These are phyloP conservation scores for Salix arbutifolia DNA, from an alignment of 345 rosid species.

Conservation along the genomic window DNA sequence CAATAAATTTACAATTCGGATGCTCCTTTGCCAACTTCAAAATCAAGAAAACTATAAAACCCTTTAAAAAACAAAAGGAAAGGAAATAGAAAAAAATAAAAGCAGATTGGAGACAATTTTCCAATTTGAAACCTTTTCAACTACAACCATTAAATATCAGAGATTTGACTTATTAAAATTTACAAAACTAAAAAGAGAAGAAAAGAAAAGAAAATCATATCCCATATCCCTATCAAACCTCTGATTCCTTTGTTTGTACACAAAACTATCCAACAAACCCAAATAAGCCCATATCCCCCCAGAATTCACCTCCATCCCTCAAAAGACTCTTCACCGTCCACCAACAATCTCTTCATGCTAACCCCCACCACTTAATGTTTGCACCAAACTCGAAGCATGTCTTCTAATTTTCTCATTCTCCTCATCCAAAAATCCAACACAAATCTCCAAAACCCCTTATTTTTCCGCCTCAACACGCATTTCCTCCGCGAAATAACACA, in stretches of 20 bases:
- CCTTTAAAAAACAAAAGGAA: neutral
- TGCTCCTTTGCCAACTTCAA: neutral
- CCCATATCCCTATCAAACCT: conserved; percentile 26
- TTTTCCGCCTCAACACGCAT: conserved; percentile 41
- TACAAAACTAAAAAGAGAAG: conserved; percentile 36
- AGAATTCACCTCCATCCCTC: conserved; percentile 39
- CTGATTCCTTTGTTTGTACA: conserved; percentile 49
- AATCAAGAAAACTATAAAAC: neutral
- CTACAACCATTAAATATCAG: conserved; percentile 23
- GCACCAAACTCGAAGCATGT: conserved; percentile 61
- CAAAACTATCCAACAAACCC: conserved; percentile 34
- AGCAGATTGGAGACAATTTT: neutral
- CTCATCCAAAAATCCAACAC: conserved; percentile 57
- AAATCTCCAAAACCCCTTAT: conserved; percentile 61
- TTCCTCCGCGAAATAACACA: conserved; percentile 54
- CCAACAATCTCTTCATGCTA: conserved; percentile 12
- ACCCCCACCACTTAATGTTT: conserved; percentile 45
- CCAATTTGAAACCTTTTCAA: conserved; percentile 24
- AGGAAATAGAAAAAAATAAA: neutral
- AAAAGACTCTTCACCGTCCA: neutral
- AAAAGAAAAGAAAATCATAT: conserved; percentile 11
- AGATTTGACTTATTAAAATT: conserved; percentile 37
- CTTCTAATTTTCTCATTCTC: conserved; percentile 81
- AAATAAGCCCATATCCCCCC: conserved; percentile 25
- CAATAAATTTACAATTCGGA: neutral